Evolutionary conservation across 169 alveolate genomes (phyloP).

Genomic region (Eimeria necatrix): DNA sequence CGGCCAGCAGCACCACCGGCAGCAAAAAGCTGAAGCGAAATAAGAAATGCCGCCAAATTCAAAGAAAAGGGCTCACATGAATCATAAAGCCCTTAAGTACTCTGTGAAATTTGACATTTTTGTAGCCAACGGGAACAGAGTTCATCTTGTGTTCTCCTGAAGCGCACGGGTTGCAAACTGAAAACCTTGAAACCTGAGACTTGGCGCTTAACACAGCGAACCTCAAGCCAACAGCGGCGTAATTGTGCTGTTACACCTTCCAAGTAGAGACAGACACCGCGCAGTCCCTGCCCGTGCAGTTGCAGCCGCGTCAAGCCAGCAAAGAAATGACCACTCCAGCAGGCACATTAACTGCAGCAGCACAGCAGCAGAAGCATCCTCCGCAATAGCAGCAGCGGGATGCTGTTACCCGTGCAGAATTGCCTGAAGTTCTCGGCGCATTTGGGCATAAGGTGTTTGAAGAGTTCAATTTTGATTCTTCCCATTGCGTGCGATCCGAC

Average conservation of each 20-base stretch:
- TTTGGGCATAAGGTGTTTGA: constrained; percentile 97
- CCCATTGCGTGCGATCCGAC: constrained; percentile 93
- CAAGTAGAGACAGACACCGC: neutral
- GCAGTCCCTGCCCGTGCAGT: neutral
- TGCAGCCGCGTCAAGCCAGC: neutral
- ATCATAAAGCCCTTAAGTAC: constrained; percentile 88
- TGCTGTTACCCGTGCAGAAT: constrained; percentile 97
- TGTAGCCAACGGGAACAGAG: constrained; percentile 96
- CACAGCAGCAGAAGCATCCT: neutral
- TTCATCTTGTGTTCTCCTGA: constrained; percentile 96
- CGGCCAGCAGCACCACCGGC: constrained; percentile 10
- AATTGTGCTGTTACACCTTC: neutral
- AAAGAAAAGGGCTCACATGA: constrained; percentile 28
- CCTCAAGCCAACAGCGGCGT: neutral
- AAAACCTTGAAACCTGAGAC: neutral
- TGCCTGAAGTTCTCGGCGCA: constrained; percentile 99
- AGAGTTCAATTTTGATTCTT: constrained; percentile 97
- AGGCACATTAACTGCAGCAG: neutral
- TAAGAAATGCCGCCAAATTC: neutral
- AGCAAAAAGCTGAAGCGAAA: neutral
- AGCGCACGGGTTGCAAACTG: constrained; percentile 22
- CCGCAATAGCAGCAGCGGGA: neutral
- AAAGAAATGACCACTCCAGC: neutral
- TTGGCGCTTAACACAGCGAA: neutral
- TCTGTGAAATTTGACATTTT: constrained; percentile 93